Conservation (phyloP, 2,329 filamentous ascomycete genomes). For the Diaporthe longicolla region DNA sequence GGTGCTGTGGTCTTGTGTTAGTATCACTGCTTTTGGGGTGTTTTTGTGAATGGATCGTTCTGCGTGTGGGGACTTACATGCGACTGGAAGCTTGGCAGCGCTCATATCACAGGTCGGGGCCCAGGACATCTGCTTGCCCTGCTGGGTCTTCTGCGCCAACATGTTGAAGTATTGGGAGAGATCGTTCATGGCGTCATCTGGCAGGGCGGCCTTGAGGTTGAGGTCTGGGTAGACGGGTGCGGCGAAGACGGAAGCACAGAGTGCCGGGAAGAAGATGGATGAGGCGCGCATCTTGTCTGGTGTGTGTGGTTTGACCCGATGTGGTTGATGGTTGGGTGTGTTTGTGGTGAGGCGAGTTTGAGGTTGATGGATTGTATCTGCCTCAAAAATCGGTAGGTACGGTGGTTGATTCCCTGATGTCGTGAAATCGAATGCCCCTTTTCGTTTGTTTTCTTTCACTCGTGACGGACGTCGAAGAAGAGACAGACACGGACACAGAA, state of each 20-base stretch:
- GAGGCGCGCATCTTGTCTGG: conserved; percentile 64
- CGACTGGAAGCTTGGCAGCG: conserved; percentile 62
- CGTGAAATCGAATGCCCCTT: neutral
- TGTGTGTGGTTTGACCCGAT: neutral
- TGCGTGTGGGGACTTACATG: conserved; percentile 41
- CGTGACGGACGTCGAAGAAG: conserved; percentile 19
- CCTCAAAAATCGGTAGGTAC: conserved; percentile 10
- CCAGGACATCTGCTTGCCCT: conserved; percentile 56
- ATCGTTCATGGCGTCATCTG: conserved; percentile 58
- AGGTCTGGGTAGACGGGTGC: conserved; percentile 63
- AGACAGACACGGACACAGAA: conserved; percentile 37
- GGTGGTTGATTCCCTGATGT: conserved; percentile 1
- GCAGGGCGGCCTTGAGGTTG: conserved; percentile 56
- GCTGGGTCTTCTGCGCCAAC: conserved; percentile 68
- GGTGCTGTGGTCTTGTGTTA: conserved; percentile 60
- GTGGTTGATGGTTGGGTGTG: conserved; percentile 6
- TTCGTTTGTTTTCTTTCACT: neutral
- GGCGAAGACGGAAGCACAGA: conserved; percentile 58
- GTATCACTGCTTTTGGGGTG: conserved; percentile 20
- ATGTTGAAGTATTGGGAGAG: conserved; percentile 74
- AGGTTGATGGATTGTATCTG: conserved; percentile 28
- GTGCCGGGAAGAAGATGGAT: conserved; percentile 61
- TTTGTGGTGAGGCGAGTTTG: conserved; percentile 32
- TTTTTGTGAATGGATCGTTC: conserved; percentile 49
- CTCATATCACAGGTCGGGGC: conserved; percentile 69